Base-by-base conservation (phyloP, 2,329 filamentous ascomycete species). In the Phialophora expanda region DNA sequence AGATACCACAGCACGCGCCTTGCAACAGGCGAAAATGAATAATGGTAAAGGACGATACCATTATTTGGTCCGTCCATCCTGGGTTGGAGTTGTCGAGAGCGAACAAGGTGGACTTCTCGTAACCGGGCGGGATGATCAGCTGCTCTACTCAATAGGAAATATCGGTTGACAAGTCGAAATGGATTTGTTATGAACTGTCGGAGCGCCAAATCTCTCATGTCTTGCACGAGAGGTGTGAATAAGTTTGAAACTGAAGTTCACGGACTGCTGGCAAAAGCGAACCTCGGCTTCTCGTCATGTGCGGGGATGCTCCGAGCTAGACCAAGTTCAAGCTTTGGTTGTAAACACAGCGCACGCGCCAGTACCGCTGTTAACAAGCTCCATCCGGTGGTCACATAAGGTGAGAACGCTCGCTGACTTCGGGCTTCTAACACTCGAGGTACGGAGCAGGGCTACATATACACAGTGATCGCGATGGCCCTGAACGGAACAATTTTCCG, bases 1-100 rank as follows among this genome's bases (percentile, higher is more conserved):
- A 92, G 80, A 74, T 92, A 92, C 88, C 88, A 91, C 28, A 84
- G 77, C 30, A 91, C 76, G 66, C 88, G 80, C 62, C 82, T 82
- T 7, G 87, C 88, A 72, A 86, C 91, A 0, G 89, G 88, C 11
- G 89, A 91, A 72, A 80, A 83, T 0, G 80, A 74, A 74, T 91
- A 91, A 76, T 90, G 87, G 75, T 89, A 91, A 1, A 91, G 73
- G 22, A 70, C 56, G 32, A 70, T 68, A 4, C 65, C 67, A 44
- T 70, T 70, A 44, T 70, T 69, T 46, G 67, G 64, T 24, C 59
- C 67, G 30, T 61, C 62, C 67, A 69, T 69, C 9, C 51, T 57
- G 66, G 8, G 30, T 41, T 14, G 41, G 14, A 30, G 3, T 61
- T 11, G 22, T 2, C 17, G 26, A 5, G 3, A 22, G 53, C 28